phyloP scores from a whole-genome alignment of 1,139 yeast species.

The Protomyces macrosporus region DNA sequence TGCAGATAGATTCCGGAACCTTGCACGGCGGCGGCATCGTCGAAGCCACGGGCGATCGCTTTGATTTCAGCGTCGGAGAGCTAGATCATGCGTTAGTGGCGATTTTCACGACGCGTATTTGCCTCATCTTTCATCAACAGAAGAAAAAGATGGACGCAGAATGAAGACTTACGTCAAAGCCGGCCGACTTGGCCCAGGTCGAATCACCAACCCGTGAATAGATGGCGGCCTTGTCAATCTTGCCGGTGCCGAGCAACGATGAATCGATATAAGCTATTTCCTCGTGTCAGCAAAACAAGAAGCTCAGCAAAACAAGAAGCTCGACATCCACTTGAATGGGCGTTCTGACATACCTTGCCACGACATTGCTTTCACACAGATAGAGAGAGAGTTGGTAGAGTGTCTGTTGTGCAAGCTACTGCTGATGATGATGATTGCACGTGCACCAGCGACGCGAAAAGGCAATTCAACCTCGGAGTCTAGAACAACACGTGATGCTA shows the following conservation, averaged over 20 bases:
- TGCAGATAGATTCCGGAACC: conserved; percentile 79
- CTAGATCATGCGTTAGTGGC: conserved; percentile 15
- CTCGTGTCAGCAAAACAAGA: background rate
- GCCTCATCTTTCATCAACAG: background rate
- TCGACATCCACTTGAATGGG: no score
- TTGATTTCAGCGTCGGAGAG: conserved; percentile 60
- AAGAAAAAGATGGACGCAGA: background rate
- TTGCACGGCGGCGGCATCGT: conserved; percentile 71
- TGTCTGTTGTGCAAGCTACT: no score
- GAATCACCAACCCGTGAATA: conserved; percentile 94
- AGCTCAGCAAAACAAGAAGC: background rate
- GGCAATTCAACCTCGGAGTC: no score
- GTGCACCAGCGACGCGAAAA: no score
- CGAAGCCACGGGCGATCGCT: conserved; percentile 72
- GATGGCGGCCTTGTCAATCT: conserved; percentile 85
- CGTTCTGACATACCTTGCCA: background rate
- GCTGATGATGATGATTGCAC: no score
- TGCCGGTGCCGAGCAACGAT: conserved; percentile 67
- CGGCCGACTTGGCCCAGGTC: conserved; percentile 83
- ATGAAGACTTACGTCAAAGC: conserved; percentile 49
- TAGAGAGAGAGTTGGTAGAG: no score
- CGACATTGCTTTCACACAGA: background rate
- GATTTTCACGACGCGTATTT: background rate
- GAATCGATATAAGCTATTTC: conserved; percentile 84
- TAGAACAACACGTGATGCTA: no score